Base-by-base conservation (phyloP, 345 rosid species). In the Citrus hindsii region DNA sequence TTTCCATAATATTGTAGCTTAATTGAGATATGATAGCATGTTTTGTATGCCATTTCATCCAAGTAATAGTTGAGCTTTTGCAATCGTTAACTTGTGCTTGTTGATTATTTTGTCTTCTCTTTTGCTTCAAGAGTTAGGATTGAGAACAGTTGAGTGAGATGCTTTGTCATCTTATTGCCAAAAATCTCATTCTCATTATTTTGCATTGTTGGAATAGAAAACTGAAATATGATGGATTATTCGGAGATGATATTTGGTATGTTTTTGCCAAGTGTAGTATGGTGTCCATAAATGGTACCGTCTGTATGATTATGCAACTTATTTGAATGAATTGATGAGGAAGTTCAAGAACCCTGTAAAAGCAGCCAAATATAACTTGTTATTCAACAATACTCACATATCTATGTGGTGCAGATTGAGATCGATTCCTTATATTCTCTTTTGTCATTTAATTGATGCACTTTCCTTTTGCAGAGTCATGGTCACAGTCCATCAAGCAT, bases 401-500 rank as follows among this genome's bases (percentile, higher is more conserved):
- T 37, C 40, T 67, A 21, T 67, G 70, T 22, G 32, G 58, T 40
- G 19, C 24, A 24, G 3, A 1, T 18, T 16, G 40, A 77, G 48
- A 22, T 7, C 12, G 8, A 46, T 74, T 71, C 30, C 30, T 62
- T 46, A 33, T 13, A 55, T 72, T 68, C 18, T 67, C 28, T 42
- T 19, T 66, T 6, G 0, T 33, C 25, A 21, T 76, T 65, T 33
- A 25, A 51, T 58, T 71, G 69, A 19, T 63, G 59, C 9, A 9
- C 35, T 65, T 75, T 33, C 63, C 22, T 71, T 71, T 81, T 81
- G 5, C 93, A 90, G 95, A 88, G 60, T 81, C 86, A 78, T 76
- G 89, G 82, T 56, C 72, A 79, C 62, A 81, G 75, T 67, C 82
- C 92, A 48, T 82, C 93, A n/a, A 82, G 82, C 79, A 80, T 84